Evolutionary conservation across 495 filamentous ascomycete species (phyloP).

Genomic region (Penicillium manginii): DNA sequence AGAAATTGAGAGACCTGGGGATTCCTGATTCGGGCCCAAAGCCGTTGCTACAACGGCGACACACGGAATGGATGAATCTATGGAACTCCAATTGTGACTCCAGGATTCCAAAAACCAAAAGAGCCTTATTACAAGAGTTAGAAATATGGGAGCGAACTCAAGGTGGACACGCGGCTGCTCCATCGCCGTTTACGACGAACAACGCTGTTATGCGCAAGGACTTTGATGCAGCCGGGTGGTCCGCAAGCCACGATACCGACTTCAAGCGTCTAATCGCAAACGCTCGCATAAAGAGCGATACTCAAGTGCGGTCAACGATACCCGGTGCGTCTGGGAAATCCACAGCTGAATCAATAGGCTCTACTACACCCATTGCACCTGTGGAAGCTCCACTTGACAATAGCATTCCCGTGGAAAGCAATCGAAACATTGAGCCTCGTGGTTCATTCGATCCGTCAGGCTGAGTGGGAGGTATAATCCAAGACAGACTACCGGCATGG

Average conservation of each 20-base stretch:
- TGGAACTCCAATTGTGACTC: constrained; percentile 98
- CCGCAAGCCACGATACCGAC: constrained; percentile 66
- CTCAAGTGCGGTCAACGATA: constrained; percentile 33
- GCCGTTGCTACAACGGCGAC: constrained; percentile 71
- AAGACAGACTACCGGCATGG: neutral
- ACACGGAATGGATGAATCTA: constrained; percentile 91
- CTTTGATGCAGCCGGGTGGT: constrained; percentile 81
- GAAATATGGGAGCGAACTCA: constrained; percentile 84
- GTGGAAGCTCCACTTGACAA: neutral
- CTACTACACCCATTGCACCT: neutral
- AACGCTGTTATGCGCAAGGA: constrained; percentile 72
- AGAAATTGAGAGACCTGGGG: constrained; percentile 82
- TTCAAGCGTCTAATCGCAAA: constrained; percentile 77
- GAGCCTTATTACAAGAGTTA: constrained; percentile 74
- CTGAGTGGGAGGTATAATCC: neutral
- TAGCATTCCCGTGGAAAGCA: neutral
- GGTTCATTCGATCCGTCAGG: constrained; percentile 2
- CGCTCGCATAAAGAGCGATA: constrained; percentile 56
- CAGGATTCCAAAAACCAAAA: constrained; percentile 65
- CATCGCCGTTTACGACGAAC: constrained; percentile 24
- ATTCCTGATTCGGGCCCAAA: constrained; percentile 70
- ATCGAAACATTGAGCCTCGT: neutral
- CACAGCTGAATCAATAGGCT: constrained; percentile 5
- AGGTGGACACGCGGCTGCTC: constrained; percentile 37
- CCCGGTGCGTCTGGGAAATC: constrained; percentile 22